Evolutionary conservation across 768 basidiomycete genomes (phyloP), one percentile per base, ranked within the genome.

Genomic region (Lentinula boryana): DNA sequence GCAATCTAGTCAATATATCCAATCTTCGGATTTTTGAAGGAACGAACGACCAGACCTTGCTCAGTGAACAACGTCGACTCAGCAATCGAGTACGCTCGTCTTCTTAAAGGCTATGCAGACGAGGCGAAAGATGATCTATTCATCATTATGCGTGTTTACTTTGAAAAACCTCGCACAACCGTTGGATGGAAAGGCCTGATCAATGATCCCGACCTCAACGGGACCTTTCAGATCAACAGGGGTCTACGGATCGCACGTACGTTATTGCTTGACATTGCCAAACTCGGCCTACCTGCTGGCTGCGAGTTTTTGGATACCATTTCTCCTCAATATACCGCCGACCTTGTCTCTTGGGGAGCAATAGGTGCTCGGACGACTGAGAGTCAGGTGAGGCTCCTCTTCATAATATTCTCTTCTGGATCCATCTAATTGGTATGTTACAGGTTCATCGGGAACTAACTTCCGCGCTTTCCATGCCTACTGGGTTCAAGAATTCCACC

Each of bases 101-200:
- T 87, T 54, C 80, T 98, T 49, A 83, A 81, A 61, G 82, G 77
- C 40, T 98, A 98, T 69, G 91, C 94, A 5, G 88, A 94, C 40
- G 73, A 74, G 10, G 85, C 90, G 49, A 85, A 85, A 68, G 87
- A 91, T 10, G 97, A 98, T 66, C 81, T 99, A 35, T 82, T 89
- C 73, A 97, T 99, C 68, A 80, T 98, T 66, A 98, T 98, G 96
- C 88, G 95, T 31, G 94, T 98, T 66, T 98, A 99, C 79, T 99
- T 98, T 69, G 96, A 98, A 68, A 98, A 98, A 68, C 89, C 89
- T 1, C 82, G 96, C 33, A 98, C 96, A 6, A 98, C 96, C 0
- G 89, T 98, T 52, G 97, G 97, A 31, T 99, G 96, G 96, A 99
- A 99, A 73, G 96, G 96, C 40, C 84, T 98, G 63, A 98, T 98